Evolutionary conservation across 805 yeast genomes (phyloP).

Genomic region (Metschnikowia matae): DNA sequence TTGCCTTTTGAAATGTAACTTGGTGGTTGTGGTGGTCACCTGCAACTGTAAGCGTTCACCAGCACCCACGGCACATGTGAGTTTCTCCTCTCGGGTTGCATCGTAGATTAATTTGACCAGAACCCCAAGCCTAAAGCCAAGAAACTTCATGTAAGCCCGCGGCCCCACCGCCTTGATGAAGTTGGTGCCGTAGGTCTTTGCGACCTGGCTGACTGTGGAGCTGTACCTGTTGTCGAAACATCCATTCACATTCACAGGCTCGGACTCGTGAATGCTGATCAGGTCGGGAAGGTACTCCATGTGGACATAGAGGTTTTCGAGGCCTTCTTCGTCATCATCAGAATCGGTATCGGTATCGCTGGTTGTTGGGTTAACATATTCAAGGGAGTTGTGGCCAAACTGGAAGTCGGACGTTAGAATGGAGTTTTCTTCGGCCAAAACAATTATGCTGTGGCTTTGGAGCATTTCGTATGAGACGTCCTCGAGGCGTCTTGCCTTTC

Average conservation of each 20-base stretch:
- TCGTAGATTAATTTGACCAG: not conserved
- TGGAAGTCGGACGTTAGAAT: conserved; percentile 2
- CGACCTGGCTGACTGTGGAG: conserved; percentile 12
- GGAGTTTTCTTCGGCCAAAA: conserved; percentile 10
- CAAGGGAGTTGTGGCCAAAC: not conserved
- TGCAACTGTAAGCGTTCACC: conserved; percentile 15
- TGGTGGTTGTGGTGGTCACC: conserved; percentile 3
- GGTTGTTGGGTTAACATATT: not conserved
- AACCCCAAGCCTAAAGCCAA: conserved; percentile 4
- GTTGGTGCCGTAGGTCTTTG: not conserved
- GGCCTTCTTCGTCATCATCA: not conserved
- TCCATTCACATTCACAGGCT: conserved; percentile 5
- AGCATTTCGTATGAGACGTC: conserved; percentile 6
- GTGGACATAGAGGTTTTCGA: not conserved
- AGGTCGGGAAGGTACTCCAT: conserved; percentile 1
- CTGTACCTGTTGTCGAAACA: conserved; percentile 14
- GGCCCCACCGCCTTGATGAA: conserved; percentile 1
- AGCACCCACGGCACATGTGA: conserved; percentile 11
- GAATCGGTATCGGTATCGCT: not conserved
- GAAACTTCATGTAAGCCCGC: not conserved
- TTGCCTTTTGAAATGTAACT: conserved; percentile 3
- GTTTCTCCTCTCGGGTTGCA: conserved; percentile 9
- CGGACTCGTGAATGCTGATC: not conserved
- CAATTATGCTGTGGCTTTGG: conserved; percentile 3
- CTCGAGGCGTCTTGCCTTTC: not conserved